These are phyloP conservation scores for Salmacisia buchloeana DNA, from an alignment of 1,284 basidiomycete species.

Conservation along the genomic window DNA sequence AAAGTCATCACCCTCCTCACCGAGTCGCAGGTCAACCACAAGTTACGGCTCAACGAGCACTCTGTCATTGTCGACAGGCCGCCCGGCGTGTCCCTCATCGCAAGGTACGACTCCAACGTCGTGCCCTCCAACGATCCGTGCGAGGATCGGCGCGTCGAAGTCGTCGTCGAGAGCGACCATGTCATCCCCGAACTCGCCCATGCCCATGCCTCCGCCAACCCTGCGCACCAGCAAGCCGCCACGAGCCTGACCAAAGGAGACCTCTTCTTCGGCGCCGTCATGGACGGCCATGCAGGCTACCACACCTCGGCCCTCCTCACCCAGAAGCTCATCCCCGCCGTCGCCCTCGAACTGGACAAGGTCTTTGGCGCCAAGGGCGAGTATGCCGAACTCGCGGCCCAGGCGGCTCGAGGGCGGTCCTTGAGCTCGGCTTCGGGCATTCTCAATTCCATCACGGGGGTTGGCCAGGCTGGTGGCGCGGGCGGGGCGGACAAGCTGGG, in stretches of 20 bases:
- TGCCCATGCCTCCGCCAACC: background rate
- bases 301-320: slow-evolving; percentile 81
- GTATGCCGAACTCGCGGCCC: slow-evolving; percentile 39
- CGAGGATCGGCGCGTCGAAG: slow-evolving; percentile 47
- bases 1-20: slow-evolving; percentile 43
- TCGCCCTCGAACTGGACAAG: slow-evolving; percentile 68
- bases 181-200: slow-evolving; percentile 21
- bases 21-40: slow-evolving; percentile 38
- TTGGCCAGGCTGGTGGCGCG: too few relatives aligned
- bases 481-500: too few relatives aligned
- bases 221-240: background rate
- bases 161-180: slow-evolving; percentile 46
- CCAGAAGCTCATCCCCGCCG: slow-evolving; percentile 76
- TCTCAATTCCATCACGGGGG: too few relatives aligned
- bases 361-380: slow-evolving; percentile 53
- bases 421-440: too few relatives aligned
- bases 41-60: slow-evolving; percentile 38
- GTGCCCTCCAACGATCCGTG: slow-evolving; percentile 46
- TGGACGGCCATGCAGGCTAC: slow-evolving; percentile 85
- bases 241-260: background rate
- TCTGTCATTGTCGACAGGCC: slow-evolving; percentile 41
- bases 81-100: slow-evolving; percentile 38
- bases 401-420: slow-evolving; percentile 24
- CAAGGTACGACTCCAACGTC: slow-evolving; percentile 47
- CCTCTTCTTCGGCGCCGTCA: slow-evolving; percentile 70